phyloP scores from a whole-genome alignment of 1,284 basidiomycete species.

The Ceratobasidium sp. region DNA sequence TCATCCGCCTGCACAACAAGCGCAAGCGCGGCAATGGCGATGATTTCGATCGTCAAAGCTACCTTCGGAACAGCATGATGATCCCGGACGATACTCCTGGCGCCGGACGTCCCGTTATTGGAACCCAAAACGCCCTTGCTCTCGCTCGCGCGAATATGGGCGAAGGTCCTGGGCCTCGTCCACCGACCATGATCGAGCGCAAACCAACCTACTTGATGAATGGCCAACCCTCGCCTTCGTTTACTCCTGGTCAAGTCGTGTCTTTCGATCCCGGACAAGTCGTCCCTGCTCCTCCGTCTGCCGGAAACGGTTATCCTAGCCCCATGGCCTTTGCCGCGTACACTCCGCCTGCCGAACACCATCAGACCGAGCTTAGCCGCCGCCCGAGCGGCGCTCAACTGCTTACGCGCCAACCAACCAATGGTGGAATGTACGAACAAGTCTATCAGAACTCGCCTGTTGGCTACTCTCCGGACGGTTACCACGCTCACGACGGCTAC shows the following conservation, averaged over 20 bases:
- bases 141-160: constrained; percentile 42
- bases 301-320: constrained; percentile 19
- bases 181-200: constrained; percentile 49
- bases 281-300: constrained; percentile 13
- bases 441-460: constrained; percentile 21
- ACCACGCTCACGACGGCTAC: constrained; percentile 16
- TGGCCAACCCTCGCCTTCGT: constrained; percentile 38
- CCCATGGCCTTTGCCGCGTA: constrained; percentile 39
- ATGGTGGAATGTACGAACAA: constrained; percentile 39
- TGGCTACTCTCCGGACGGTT: constrained; percentile 5
- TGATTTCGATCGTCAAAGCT: constrained; percentile 47
- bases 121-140: constrained; percentile 44
- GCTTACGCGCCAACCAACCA: constrained; percentile 38
- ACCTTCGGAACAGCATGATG: constrained; percentile 49
- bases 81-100: constrained; percentile 47
- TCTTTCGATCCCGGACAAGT: constrained; percentile 38
- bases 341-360: constrained; percentile 46
- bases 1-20: constrained; percentile 45
- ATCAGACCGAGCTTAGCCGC: constrained; percentile 47
- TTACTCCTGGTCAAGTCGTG: constrained; percentile 32
- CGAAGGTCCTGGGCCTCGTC: constrained; percentile 48
- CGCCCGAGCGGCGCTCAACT: constrained; percentile 46
- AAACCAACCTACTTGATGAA: constrained; percentile 17
- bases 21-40: constrained; percentile 40
- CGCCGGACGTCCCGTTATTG: constrained; percentile 41